These are phyloP conservation scores for Capsicum chinense DNA, from an alignment of 257 asterid species.

Conservation along the genomic window DNA sequence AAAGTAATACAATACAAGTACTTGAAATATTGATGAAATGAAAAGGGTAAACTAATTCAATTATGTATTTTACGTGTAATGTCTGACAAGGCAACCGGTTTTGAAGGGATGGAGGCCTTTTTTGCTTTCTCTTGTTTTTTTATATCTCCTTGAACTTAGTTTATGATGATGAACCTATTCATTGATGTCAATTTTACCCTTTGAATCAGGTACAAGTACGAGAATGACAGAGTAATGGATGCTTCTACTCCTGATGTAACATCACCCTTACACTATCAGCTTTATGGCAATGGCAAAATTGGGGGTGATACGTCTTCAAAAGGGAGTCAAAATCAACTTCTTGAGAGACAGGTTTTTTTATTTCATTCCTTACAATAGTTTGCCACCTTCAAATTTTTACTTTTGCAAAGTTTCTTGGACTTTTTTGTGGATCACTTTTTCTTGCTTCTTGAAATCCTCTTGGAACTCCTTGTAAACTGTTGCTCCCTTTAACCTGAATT, in stretches of 20 bases:
- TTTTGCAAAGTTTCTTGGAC: neutral
- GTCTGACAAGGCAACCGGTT: neutral
- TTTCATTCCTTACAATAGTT: neutral
- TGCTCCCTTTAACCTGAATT: neutral
- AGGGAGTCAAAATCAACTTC: slow-evolving; percentile 94
- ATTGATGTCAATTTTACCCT: slow-evolving; percentile 19
- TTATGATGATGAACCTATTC: slow-evolving; percentile 21
- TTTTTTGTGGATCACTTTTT: neutral
- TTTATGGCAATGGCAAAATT: slow-evolving; percentile 86
- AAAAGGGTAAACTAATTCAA: slow-evolving; percentile 16
- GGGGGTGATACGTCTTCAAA: slow-evolving; percentile 79
- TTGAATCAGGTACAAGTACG: slow-evolving; percentile 81
- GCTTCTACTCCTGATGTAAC: slow-evolving; percentile 81
- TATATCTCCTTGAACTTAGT: slow-evolving; percentile 14
- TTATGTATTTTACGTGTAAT: neutral
- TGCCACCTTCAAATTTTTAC: slow-evolving; percentile 12
- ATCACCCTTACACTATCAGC: slow-evolving; percentile 92
- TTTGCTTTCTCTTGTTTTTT: neutral
- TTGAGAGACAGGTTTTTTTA: slow-evolving; percentile 90
- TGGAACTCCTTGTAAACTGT: neutral
- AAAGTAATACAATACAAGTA: neutral
- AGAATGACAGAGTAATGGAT: slow-evolving; percentile 85
- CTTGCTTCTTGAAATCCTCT: slow-evolving; percentile 20
- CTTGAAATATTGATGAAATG: slow-evolving; percentile 9
- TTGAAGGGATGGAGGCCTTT: neutral